Evolutionary conservation across 192 early-diverging fungal genomes (phyloP).

Genomic region (Coemansia sp.): DNA sequence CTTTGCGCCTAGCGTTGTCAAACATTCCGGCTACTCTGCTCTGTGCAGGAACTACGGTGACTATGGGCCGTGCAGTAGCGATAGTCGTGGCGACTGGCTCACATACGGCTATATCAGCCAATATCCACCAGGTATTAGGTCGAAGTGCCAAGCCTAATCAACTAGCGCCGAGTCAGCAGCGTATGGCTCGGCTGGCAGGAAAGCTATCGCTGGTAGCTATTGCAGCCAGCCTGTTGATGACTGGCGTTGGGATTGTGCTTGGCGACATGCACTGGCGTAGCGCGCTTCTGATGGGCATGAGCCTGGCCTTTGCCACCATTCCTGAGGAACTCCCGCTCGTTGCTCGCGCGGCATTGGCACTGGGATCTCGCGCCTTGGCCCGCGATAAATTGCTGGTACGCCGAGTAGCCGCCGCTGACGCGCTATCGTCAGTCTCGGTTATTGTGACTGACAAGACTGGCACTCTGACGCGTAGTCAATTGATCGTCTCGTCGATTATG

Average conservation of each 20-base stretch:
- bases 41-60: conserved; percentile 43
- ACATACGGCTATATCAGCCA: conserved; percentile 24
- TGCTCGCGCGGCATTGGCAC: conserved; percentile 44
- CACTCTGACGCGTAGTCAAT: conserved; percentile 67
- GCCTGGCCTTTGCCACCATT: conserved; percentile 52
- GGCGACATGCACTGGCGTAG: conserved; percentile 38
- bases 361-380: conserved; percentile 29
- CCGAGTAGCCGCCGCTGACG: conserved; percentile 65
- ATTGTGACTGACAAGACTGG: conserved; percentile 77
- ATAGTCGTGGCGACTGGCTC: conserved; percentile 41
- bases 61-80: conserved; percentile 30
- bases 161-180: conserved; percentile 27
- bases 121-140: conserved; percentile 9
- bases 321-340: conserved; percentile 56
- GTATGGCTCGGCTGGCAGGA: conserved; percentile 23
- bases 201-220: conserved; percentile 25
- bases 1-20: not conserved
- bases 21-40: conserved; percentile 17
- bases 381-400: conserved; percentile 65
- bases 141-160: conserved; percentile 9
- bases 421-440: conserved; percentile 64
- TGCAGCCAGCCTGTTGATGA: conserved; percentile 19
- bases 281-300: conserved; percentile 40
- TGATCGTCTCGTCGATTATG: conserved; percentile 57
- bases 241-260: conserved; percentile 16